A percentile compares a stretch with the other conserved stretches of the same genome.
Evolutionary conservation across 495 filamentous ascomycete species (phyloP).

Genomic region (Opeltia flavorubescens): DNA sequence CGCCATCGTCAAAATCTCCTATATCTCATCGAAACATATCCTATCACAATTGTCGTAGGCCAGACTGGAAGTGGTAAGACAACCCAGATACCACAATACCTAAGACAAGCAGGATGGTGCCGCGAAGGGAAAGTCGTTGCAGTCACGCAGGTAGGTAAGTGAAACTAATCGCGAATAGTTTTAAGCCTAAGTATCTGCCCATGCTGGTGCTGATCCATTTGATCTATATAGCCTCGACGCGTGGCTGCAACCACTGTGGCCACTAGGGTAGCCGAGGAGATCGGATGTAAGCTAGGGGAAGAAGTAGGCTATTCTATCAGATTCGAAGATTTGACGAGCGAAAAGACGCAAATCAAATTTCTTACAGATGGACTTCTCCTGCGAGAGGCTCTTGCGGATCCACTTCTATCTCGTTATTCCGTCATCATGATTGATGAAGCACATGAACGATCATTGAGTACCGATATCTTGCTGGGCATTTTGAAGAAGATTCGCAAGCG

Average conservation of each 20-base stretch:
- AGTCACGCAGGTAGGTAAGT: constrained; percentile 67
- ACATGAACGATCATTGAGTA: constrained; percentile 88
- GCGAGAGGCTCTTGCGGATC: constrained; percentile 86
- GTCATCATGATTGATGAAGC: constrained; percentile 99
- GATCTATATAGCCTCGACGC: constrained; percentile 53
- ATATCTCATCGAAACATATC: constrained; percentile 67
- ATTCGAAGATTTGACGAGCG: constrained; percentile 91
- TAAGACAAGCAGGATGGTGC: constrained; percentile 84
- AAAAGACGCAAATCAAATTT: constrained; percentile 83
- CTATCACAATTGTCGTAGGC: constrained; percentile 72
- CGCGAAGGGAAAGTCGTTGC: constrained; percentile 67
- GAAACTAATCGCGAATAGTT: background rate
- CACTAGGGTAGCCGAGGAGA: constrained; percentile 84
- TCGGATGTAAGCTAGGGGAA: constrained; percentile 79
- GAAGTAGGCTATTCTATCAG: constrained; percentile 90
- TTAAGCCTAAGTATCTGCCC: background rate
- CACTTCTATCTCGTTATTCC: constrained; percentile 81
- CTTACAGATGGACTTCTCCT: constrained; percentile 91
- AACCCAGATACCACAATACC: constrained; percentile 80
- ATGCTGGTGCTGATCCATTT: background rate
- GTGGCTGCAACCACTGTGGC: constrained; percentile 96
- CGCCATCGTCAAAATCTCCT: constrained; percentile 56
- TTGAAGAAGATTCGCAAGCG: constrained; percentile 83
- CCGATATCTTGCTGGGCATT: constrained; percentile 85
- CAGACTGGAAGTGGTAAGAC: constrained; percentile 86